A percentile compares a stretch with the other conserved stretches of the same genome.
phyloP scores from a whole-genome alignment of 2,329 filamentous ascomycete species.

The Diaporthe ampelina region DNA sequence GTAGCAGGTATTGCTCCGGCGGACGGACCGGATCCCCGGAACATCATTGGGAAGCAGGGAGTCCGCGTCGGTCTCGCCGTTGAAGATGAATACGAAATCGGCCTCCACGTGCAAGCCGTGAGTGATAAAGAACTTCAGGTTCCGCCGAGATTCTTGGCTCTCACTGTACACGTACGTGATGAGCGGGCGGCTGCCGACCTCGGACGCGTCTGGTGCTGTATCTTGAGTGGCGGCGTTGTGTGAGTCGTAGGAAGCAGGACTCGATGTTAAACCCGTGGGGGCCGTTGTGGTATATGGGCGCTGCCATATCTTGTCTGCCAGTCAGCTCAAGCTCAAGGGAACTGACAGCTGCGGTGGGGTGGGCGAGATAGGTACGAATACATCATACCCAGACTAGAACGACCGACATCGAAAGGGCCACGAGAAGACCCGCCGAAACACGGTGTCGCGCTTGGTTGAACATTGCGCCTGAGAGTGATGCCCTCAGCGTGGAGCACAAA shows the following conservation, averaged over 20 bases:
- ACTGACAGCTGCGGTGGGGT: neutral
- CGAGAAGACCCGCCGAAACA: neutral
- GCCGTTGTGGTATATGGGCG: neutral
- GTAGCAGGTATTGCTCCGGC: too few relatives aligned
- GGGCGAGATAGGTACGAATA: neutral
- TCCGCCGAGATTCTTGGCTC: too few relatives aligned
- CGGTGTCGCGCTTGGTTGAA: constrained; percentile 2
- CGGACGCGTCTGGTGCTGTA: neutral
- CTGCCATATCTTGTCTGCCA: neutral
- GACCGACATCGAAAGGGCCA: neutral
- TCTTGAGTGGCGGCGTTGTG: neutral
- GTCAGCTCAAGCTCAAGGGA: neutral
- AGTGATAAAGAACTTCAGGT: too few relatives aligned
- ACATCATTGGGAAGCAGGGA: too few relatives aligned
- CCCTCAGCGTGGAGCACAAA: neutral
- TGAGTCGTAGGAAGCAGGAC: neutral
- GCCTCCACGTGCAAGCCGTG: too few relatives aligned
- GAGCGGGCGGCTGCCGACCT: neutral
- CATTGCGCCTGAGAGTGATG: neutral
- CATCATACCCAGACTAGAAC: neutral
- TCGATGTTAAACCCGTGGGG: neutral
- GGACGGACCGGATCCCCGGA: too few relatives aligned
- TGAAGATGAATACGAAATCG: too few relatives aligned
- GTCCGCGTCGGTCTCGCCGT: too few relatives aligned
- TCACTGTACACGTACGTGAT: neutral